Percentiles rank a stretch among this genome's conserved stretches.
Conservation (phyloP, 441 rosid species). For the Cnidoscolus chayamansa region DNA sequence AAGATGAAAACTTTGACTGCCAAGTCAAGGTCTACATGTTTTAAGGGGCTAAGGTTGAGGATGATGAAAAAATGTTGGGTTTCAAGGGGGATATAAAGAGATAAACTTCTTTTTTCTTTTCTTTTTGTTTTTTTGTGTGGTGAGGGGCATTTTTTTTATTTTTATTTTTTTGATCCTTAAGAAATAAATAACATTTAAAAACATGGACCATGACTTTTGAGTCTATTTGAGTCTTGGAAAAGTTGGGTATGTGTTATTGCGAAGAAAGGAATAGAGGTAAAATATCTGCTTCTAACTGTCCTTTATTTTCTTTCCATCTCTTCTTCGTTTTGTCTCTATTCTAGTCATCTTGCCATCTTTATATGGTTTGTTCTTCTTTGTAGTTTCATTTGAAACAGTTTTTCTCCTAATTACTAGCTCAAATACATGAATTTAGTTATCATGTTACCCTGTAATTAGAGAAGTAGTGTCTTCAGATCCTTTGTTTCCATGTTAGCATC, state of each 20-base stretch:
- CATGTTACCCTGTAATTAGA: neutral
- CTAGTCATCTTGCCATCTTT: neutral
- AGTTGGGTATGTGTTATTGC: no score
- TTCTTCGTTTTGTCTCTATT: neutral
- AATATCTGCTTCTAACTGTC: neutral
- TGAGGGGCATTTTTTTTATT: no score
- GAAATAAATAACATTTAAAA: neutral
- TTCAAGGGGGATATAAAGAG: neutral
- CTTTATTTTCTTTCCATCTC: neutral
- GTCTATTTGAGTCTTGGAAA: neutral
- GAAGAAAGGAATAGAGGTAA: neutral
- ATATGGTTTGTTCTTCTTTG: neutral
- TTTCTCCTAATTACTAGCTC: neutral
- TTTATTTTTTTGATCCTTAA: neutral
- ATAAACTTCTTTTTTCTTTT: no score
- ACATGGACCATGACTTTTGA: neutral
- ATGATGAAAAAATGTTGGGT: neutral
- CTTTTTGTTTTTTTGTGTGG: no score
- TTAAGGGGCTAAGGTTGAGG: neutral
- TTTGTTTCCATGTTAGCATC: conserved; percentile 14
- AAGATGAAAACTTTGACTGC: neutral
- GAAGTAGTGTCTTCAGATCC: conserved; percentile 10
- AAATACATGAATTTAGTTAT: neutral
- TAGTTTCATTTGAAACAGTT: neutral
- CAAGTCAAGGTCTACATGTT: neutral